These are phyloP conservation scores for Pseudozyma thailandica DNA, from an alignment of 1,284 basidiomycete genomes.

Conservation along the genomic window DNA sequence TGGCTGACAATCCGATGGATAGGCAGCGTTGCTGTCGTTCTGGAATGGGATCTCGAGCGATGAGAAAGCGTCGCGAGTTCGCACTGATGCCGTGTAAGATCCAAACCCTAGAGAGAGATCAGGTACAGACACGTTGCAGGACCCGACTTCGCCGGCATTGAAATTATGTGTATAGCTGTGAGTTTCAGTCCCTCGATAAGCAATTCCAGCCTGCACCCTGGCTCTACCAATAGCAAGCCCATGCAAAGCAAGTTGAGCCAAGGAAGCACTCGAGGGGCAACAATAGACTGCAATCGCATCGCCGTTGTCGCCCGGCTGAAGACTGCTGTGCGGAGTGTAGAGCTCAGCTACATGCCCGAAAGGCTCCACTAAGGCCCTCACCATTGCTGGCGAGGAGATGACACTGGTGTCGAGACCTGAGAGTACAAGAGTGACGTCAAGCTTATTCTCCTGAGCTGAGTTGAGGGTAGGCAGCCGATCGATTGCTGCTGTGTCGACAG, in stretches of 20 bases:
- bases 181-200: background rate
- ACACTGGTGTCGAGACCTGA: constrained; percentile 22
- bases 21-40: no score
- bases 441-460: background rate
- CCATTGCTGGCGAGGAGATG: constrained; percentile 15
- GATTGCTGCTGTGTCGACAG: no score
- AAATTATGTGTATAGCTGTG: background rate
- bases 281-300: constrained; percentile 18
- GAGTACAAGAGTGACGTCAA: constrained; percentile 11
- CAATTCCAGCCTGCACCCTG: constrained; percentile 9
- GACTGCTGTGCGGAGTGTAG: background rate
- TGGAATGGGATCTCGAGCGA: background rate
- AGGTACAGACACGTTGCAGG: background rate
- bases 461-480: no score
- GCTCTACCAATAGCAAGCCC: constrained; percentile 18
- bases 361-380: constrained; percentile 34
- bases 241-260: constrained; percentile 26
- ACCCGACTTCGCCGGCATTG: background rate
- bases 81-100: background rate
- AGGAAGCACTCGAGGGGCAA: constrained; percentile 27
- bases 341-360: constrained; percentile 24
- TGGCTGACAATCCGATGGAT: no score
- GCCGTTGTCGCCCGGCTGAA: background rate
- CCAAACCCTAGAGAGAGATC: no score
- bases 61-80: background rate